A percentile compares a stretch with the other conserved stretches of the same genome.
Evolutionary conservation across 2,329 filamentous ascomycete species (phyloP).

Genomic region (Verticillium isaacii): DNA sequence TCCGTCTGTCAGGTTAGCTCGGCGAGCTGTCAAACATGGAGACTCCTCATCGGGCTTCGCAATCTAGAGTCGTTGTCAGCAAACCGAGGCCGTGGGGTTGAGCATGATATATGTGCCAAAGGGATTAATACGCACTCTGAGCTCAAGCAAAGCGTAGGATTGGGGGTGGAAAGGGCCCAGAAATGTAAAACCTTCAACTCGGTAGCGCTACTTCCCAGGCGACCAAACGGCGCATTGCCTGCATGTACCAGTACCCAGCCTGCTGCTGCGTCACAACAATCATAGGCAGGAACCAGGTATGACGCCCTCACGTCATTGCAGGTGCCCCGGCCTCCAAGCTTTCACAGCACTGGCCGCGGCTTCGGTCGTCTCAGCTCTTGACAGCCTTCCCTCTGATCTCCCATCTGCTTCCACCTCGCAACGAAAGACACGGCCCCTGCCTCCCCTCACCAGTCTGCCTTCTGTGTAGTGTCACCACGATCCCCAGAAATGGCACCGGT

Average conservation of each 20-base stretch:
- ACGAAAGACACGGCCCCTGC: not conserved
- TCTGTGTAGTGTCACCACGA: not conserved
- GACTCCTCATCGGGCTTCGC: too few species aligned
- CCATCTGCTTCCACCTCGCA: not conserved
- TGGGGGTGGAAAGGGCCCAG: too few species aligned
- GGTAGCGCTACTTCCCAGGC: not conserved
- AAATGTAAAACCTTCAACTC: not conserved
- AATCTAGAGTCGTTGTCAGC: too few species aligned
- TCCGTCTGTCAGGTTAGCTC: not conserved
- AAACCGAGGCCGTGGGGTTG: too few species aligned
- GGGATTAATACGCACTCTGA: not conserved
- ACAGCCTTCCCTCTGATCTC: not conserved
- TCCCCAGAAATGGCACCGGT: conserved; percentile 18
- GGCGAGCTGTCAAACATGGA: not conserved
- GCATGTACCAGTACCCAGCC: not conserved
- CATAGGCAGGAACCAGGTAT: not conserved
- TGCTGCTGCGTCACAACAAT: not conserved
- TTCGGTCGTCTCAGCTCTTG: not conserved
- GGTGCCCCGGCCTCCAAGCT: not conserved
- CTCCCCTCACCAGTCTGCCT: not conserved
- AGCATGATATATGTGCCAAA: too few species aligned
- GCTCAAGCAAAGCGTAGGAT: not conserved
- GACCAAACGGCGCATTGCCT: not conserved
- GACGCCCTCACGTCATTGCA: not conserved
- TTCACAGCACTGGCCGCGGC: not conserved